Percentiles rank a stretch among this genome's conserved stretches.
phyloP scores from a whole-genome alignment of 2,329 filamentous ascomycete genomes.

The Fusarium algeriense region DNA sequence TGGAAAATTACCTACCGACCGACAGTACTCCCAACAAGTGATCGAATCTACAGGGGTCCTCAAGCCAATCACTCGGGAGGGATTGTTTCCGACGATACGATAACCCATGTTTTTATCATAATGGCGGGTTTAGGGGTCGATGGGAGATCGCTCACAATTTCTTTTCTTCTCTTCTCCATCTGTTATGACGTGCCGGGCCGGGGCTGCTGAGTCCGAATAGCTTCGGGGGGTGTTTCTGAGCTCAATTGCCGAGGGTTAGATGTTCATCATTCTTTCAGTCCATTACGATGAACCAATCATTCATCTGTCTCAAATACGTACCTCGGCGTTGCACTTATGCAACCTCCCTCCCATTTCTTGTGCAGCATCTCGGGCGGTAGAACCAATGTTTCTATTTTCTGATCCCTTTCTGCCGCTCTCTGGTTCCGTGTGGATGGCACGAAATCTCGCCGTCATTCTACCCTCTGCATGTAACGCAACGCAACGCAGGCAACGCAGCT shows the following conservation, averaged over 20 bases:
- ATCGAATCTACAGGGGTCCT: constrained; percentile 21
- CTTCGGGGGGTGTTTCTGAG: constrained; percentile 19
- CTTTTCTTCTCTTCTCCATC: constrained; percentile 16
- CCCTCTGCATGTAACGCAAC: constrained; percentile 23
- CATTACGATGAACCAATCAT: not conserved
- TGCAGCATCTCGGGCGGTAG: constrained; percentile 26
- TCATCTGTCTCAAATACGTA: constrained; percentile 8
- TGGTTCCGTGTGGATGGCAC: constrained; percentile 17
- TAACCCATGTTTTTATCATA: constrained; percentile 32
- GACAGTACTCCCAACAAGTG: not conserved
- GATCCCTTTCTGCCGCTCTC: not conserved
- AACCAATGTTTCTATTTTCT: constrained; percentile 28
- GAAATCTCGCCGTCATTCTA: constrained; percentile 1
- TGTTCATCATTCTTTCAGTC: not conserved
- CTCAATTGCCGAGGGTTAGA: not conserved
- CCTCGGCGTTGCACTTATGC: constrained; percentile 15
- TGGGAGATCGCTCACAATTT: constrained; percentile 28
- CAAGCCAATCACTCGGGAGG: constrained; percentile 20
- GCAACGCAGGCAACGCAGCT: constrained; percentile 4
- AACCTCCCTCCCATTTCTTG: not conserved
- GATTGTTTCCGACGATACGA: constrained; percentile 24
- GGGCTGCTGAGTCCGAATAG: constrained; percentile 17
- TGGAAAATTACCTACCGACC: constrained; percentile 10
- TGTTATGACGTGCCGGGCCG: constrained; percentile 28
- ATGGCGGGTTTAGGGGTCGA: constrained; percentile 31